Conservation (phyloP, 2,329 filamentous ascomycete genomes). For the Ophiostoma novo-ulmi region DNA sequence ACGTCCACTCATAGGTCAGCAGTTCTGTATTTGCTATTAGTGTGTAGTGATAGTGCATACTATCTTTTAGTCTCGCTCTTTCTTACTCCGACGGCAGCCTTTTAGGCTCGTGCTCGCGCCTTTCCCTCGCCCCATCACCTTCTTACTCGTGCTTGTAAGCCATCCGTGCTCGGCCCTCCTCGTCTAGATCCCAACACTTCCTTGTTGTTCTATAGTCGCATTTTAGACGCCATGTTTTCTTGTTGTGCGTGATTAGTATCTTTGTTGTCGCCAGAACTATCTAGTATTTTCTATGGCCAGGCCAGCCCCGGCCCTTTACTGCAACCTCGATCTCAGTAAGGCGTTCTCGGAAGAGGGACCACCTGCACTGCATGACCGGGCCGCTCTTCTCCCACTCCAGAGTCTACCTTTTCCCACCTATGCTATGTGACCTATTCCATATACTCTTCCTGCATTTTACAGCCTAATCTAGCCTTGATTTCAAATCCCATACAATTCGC, state of each 20-base stretch:
- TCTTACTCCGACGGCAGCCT: neutral
- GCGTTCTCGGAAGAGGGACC: neutral
- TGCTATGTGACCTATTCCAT: no score
- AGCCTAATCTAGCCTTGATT: neutral
- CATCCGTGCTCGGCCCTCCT: neutral
- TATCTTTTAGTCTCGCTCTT: neutral
- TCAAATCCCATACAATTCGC: neutral
- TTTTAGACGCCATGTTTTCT: neutral
- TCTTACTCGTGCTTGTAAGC: neutral
- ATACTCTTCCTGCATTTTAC: neutral
- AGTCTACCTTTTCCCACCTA: neutral
- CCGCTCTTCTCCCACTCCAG: neutral
- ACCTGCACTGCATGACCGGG: neutral
- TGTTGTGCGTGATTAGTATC: neutral
- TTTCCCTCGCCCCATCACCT: neutral
- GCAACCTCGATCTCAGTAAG: neutral
- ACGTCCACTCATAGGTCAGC: neutral
- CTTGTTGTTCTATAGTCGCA: neutral
- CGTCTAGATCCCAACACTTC: neutral
- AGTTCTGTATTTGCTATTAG: neutral
- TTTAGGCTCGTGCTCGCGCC: conserved; percentile 3
- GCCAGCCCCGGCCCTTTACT: neutral
- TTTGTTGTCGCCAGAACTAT: neutral
- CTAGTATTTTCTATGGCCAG: neutral
- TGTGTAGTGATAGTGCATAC: neutral